Percentiles rank a stretch among this genome's conserved stretches.
phyloP scores from a whole-genome alignment of 169 alveolate genomes.

The Eimeria tenella region DNA sequence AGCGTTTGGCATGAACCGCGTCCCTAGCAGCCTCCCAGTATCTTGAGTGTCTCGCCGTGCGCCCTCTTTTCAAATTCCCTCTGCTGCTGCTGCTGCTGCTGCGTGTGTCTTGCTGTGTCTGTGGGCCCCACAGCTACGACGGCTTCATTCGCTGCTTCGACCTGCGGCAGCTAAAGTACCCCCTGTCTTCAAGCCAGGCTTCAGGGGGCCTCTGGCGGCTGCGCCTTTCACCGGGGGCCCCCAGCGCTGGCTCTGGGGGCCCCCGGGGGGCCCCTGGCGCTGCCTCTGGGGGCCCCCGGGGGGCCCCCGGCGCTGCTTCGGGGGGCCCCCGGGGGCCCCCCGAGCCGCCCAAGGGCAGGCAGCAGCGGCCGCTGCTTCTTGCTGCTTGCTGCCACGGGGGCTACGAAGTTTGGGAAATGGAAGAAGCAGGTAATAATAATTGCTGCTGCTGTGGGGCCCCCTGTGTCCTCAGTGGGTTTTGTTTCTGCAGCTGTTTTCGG shows the following conservation, averaged over 20 bases:
- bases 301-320: not conserved
- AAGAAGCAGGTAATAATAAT: not conserved
- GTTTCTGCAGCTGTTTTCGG: not conserved
- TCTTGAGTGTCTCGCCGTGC: not conserved
- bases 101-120: not conserved
- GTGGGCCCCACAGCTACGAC: conserved; percentile 62
- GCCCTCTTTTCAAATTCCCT: not conserved
- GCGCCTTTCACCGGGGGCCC: not conserved
- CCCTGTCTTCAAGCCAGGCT: not conserved
- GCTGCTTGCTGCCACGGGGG: conserved; percentile 80
- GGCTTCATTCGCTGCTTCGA: conserved; percentile 69
- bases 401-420: conserved; percentile 66
- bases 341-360: not conserved
- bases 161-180: conserved; percentile 57
- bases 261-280: not conserved
- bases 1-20: too few relatives aligned
- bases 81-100: not conserved
- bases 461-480: too few relatives aligned
- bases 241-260: not conserved
- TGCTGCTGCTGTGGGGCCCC: not conserved
- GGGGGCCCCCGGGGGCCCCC: conserved; percentile 20
- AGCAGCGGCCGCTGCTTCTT: not conserved
- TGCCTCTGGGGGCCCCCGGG: conserved; percentile 71
- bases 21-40: too few relatives aligned
- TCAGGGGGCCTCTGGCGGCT: conserved; percentile 79